These are phyloP conservation scores for Cladosporium sp. DNA, from an alignment of 2,329 filamentous ascomycete genomes.

Conservation along the genomic window DNA sequence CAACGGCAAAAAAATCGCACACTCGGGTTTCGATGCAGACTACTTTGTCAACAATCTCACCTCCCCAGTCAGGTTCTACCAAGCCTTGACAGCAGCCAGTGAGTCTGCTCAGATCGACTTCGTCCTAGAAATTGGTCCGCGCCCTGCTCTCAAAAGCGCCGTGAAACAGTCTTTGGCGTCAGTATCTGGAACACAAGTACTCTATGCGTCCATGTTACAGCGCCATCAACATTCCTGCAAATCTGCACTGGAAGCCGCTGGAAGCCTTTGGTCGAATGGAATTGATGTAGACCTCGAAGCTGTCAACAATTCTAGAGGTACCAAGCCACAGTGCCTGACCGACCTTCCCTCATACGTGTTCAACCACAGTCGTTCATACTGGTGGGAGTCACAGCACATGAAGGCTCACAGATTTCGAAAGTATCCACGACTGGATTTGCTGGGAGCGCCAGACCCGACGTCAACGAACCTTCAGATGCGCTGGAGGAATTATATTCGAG, in stretches of 20 bases:
- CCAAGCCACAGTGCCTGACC: background rate
- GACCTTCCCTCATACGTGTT: background rate
- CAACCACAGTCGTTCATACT: constrained; percentile 14
- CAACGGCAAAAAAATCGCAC: no score
- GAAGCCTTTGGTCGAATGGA: background rate
- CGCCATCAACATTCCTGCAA: background rate
- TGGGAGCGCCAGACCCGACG: constrained; percentile 27
- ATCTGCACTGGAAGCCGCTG: background rate
- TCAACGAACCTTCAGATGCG: background rate
- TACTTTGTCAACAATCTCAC: background rate
- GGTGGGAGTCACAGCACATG: constrained; percentile 10
- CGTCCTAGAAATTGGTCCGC: constrained; percentile 4
- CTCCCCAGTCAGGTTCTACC: constrained; percentile 11
- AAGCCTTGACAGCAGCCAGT: constrained; percentile 32
- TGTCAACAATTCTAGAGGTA: background rate
- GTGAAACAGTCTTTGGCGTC: background rate
- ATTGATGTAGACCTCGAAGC: background rate
- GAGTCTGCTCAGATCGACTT: background rate
- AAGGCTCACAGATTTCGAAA: constrained; percentile 14
- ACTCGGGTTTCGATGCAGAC: background rate
- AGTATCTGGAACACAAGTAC: background rate
- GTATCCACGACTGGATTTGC: constrained; percentile 42
- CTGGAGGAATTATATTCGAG: background rate
- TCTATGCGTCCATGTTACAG: background rate
- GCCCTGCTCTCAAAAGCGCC: background rate